These are phyloP conservation scores for Trichosanthes cucumerina DNA, from an alignment of 306 rosid genomes.

Conservation along the genomic window DNA sequence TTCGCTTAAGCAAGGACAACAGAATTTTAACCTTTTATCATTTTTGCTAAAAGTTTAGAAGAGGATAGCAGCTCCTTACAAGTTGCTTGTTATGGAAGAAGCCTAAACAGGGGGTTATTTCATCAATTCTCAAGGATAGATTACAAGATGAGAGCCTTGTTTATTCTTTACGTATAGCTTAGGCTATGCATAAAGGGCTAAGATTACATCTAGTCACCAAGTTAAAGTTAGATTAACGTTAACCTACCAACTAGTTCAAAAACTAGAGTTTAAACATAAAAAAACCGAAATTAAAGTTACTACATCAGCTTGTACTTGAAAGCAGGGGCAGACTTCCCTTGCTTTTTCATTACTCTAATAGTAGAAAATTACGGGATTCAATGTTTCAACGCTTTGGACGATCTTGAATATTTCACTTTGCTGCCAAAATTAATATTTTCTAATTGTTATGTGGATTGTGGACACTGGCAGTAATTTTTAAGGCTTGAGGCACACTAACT, in stretches of 20 bases:
- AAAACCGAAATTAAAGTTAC: too few species aligned
- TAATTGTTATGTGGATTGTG: not conserved
- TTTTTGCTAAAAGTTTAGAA: too few species aligned
- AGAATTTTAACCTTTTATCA: not conserved
- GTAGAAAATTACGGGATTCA: not conserved
- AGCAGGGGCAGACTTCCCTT: not conserved
- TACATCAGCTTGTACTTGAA: not conserved
- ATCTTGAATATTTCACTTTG: not conserved
- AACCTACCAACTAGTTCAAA: too few species aligned
- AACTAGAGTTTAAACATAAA: too few species aligned
- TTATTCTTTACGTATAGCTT: too few species aligned
- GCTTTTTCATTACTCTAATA: not conserved
- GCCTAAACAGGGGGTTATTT: not conserved
- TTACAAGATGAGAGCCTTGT: not conserved
- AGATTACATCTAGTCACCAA: too few species aligned
- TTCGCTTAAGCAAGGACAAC: not conserved
- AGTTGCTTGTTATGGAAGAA: not conserved
- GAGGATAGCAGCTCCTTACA: not conserved
- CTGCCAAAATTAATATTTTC: not conserved
- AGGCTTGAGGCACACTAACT: too few species aligned
- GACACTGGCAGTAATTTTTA: too few species aligned
- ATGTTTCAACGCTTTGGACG: not conserved
- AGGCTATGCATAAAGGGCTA: too few species aligned
- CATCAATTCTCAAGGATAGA: not conserved
- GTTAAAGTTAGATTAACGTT: too few species aligned